Conservation (phyloP, 805 yeast species). For the Candida multigemmis region DNA sequence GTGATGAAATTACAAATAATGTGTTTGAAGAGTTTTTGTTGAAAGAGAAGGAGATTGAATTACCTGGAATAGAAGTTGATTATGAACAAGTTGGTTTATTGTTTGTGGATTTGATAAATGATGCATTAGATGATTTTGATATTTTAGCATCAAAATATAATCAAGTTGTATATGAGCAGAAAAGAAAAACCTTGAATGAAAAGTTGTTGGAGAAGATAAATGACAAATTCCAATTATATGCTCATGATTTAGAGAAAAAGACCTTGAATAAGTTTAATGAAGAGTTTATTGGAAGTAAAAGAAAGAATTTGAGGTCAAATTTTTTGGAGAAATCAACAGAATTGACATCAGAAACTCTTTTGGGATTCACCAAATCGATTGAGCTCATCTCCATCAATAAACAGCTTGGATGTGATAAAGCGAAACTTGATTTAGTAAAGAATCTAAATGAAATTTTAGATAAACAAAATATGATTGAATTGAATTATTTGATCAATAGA, state of each 20-base stretch:
- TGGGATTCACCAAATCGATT: slow-evolving; percentile 7
- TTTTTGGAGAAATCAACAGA: slow-evolving; percentile 8
- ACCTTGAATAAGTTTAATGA: slow-evolving; percentile 8
- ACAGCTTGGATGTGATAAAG: slow-evolving; percentile 14
- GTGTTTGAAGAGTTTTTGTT: slow-evolving; percentile 19
- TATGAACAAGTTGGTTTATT: slow-evolving; percentile 36
- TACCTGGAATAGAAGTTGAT: slow-evolving; percentile 18
- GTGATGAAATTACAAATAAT: slow-evolving; percentile 70
- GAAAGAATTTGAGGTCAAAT: slow-evolving; percentile 5
- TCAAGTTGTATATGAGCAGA: slow-evolving; percentile 54
- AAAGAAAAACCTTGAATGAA: slow-evolving; percentile 40
- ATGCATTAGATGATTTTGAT: slow-evolving; percentile 51
- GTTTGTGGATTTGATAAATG: slow-evolving; percentile 34
- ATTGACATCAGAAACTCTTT: slow-evolving; percentile 2
- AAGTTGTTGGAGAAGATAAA: slow-evolving; percentile 22
- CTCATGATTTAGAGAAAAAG: slow-evolving; percentile 8
- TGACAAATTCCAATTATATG: slow-evolving; percentile 28
- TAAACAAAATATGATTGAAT: slow-evolving; percentile 26
- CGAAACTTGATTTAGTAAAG: slow-evolving; percentile 10
- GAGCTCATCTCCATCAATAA: slow-evolving; percentile 18
- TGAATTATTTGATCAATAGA: slow-evolving; percentile 22
- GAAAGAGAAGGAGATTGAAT: slow-evolving; percentile 6
- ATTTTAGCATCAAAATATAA: slow-evolving; percentile 69
- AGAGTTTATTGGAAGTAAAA: slow-evolving; percentile 5
- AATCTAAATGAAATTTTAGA: slow-evolving; percentile 34